These are phyloP conservation scores for Zygnema circumcarinatum DNA, from an alignment of 139 green algal species.

Conservation along the genomic window DNA sequence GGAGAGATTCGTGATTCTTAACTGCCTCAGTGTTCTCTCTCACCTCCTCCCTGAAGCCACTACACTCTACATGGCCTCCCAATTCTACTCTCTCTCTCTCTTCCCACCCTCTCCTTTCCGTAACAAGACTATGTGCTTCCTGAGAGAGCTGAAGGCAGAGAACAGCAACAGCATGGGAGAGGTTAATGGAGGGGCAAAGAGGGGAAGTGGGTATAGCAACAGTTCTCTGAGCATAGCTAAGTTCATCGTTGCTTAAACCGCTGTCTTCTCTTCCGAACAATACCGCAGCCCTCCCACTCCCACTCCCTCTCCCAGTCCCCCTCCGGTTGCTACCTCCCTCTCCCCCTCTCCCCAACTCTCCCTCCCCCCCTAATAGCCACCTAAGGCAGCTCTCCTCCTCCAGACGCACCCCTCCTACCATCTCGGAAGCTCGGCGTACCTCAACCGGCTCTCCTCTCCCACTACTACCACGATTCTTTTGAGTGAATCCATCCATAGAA, in stretches of 20 bases:
- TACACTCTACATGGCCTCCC: no score
- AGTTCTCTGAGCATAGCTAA: slow-evolving; percentile 17
- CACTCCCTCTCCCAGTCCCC: background rate
- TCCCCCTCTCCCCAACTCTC: background rate
- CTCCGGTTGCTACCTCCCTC: background rate
- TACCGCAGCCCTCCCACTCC: background rate
- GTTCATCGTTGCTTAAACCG: slow-evolving; percentile 14
- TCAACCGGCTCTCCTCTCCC: background rate
- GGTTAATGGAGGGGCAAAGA: background rate
- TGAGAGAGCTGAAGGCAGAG: slow-evolving; percentile 23
- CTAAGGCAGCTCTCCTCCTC: no score
- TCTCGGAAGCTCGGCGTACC: background rate
- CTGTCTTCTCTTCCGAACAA: slow-evolving; percentile 16
- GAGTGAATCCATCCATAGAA: background rate
- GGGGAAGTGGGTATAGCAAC: background rate
- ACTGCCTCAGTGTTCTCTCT: no score
- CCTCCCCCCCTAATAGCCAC: no score
- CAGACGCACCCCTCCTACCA: background rate
- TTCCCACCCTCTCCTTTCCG: background rate
- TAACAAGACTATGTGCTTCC: background rate
- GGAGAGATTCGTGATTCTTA: no score
- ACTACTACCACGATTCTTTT: background rate
- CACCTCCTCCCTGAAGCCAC: no score
- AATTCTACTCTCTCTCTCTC: no score
- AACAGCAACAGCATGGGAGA: slow-evolving; percentile 14